Evolutionary conservation across 2,329 filamentous ascomycete species (phyloP).

Genomic region (Pleurostoma richardsiae): DNA sequence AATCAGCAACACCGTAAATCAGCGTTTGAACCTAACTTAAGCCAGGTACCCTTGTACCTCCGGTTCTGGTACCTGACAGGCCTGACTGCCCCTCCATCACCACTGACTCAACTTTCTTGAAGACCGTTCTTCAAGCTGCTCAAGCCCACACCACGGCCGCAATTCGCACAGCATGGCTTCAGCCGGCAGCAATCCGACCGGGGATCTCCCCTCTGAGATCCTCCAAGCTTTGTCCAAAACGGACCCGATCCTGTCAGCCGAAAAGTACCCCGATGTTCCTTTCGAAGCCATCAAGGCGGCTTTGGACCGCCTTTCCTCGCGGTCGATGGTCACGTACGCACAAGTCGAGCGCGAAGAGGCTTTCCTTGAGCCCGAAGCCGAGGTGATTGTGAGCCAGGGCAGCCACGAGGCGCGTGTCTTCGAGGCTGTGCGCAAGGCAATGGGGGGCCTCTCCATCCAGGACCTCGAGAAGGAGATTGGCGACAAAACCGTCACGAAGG

Average conservation of each 20-base stretch:
- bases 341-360: conserved; percentile 76
- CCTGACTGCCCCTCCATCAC: no score
- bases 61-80: no score
- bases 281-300: conserved; percentile 76
- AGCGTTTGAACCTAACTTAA: no score
- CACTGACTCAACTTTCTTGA: no score
- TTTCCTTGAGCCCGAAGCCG: conserved; percentile 68
- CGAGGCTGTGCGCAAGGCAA: conserved; percentile 62
- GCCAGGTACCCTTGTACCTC: no score
- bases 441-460: conserved; percentile 77
- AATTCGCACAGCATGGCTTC: neutral
- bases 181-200: conserved; percentile 18
- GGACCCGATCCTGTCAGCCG: conserved; percentile 61
- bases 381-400: conserved; percentile 67
- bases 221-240: conserved; percentile 60
- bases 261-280: conserved; percentile 62
- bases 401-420: conserved; percentile 83
- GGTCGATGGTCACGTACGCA: conserved; percentile 84
- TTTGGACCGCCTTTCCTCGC: conserved; percentile 77
- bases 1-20: no score
- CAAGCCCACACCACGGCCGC: no score
- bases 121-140: no score
- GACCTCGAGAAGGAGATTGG: conserved; percentile 67
- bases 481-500: conserved; percentile 67
- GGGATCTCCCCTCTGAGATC: conserved; percentile 60